These are phyloP conservation scores for Luffa acutangula DNA, from an alignment of 306 rosid genomes.

Conservation along the genomic window DNA sequence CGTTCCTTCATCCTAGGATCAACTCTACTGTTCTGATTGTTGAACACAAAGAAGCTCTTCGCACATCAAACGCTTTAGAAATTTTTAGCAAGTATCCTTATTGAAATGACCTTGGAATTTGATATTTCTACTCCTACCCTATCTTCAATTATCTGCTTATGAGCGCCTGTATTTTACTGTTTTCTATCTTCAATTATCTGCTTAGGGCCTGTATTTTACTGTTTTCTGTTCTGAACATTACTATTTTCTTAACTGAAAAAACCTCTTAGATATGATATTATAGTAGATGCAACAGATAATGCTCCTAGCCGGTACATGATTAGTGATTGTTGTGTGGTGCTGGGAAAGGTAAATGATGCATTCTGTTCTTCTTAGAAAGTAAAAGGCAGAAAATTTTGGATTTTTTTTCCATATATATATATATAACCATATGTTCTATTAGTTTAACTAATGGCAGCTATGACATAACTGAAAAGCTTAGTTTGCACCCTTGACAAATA, in stretches of 20 bases:
- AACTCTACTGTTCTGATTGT: conserved; percentile 71
- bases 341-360: conserved; percentile 64
- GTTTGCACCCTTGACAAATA: not conserved
- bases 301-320: conserved; percentile 96
- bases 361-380: conserved; percentile 6
- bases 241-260: conserved; percentile 29
- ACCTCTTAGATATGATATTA: conserved; percentile 60
- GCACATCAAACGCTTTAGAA: conserved; percentile 74
- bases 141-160: not conserved
- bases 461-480: not conserved
- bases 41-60: conserved; percentile 77
- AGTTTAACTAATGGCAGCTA: not conserved
- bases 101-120: conserved; percentile 2
- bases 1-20: conserved; percentile 34
- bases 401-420: not conserved
- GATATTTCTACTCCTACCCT: not conserved
- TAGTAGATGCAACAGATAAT: conserved; percentile 93
- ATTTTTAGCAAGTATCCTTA: conserved; percentile 75
- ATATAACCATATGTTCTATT: not conserved
- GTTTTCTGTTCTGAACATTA: conserved; percentile 4
- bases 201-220: too few species aligned
- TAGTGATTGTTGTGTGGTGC: conserved; percentile 90
- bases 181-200: too few species aligned
- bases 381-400: not conserved
- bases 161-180: too few species aligned